phyloP scores from a whole-genome alignment of 371 early-diverging fungal species.

The Mucor mucedo region DNA sequence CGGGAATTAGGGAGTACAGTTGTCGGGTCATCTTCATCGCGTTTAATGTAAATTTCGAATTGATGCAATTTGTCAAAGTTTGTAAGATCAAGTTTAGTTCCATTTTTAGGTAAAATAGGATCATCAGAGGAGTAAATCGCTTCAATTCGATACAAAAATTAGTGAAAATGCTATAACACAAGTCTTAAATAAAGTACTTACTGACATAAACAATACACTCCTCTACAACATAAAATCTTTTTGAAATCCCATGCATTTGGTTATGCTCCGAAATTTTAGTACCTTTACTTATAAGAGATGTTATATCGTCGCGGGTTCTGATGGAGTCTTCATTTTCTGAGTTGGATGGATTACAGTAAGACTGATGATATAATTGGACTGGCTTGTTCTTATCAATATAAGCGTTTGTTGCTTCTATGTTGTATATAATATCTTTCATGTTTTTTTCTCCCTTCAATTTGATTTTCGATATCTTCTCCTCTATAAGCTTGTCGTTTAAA shows the following conservation, averaged over 20 bases:
- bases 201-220: constrained; percentile 21
- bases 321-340: not conserved
- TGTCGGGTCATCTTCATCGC: constrained; percentile 6
- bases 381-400: not conserved
- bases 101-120: not conserved
- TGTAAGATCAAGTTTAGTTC: not conserved
- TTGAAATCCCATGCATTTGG: constrained; percentile 9
- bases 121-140: not conserved
- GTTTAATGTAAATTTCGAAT: constrained; percentile 15
- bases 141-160: no score
- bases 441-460: not conserved
- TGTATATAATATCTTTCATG: constrained; percentile 3
- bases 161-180: no score
- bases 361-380: not conserved
- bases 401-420: not conserved
- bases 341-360: constrained; percentile 4
- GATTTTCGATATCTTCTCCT: not conserved
- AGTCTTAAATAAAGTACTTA: constrained; percentile 1
- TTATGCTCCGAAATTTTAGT: constrained; percentile 5
- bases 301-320: not conserved
- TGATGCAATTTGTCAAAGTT: constrained; percentile 16
- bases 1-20: not conserved
- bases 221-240: constrained; percentile 15
- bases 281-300: not conserved
- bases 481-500: not conserved